These are phyloP conservation scores for Pythium oligandrum DNA, from an alignment of 352 stramenopile species.

Conservation along the genomic window DNA sequence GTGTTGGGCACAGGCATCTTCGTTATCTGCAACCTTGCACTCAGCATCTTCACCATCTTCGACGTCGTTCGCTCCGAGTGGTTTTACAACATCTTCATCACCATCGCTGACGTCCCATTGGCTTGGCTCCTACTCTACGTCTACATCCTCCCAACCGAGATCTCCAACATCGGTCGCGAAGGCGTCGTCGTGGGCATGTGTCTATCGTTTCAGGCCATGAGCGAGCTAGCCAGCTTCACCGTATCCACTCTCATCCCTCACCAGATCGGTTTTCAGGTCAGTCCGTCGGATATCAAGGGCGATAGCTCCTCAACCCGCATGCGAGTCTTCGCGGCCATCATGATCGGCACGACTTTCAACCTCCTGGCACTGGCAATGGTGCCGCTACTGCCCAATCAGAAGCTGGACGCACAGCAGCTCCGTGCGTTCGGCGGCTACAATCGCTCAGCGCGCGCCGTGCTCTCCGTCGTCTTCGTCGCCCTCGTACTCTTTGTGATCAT, in stretches of 20 bases:
- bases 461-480: conserved; percentile 24
- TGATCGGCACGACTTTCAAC: conserved; percentile 17
- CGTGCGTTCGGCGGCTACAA: conserved; percentile 21
- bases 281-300: not conserved
- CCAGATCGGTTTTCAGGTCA: conserved; percentile 9
- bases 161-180: conserved; percentile 43
- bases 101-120: conserved; percentile 29
- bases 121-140: conserved; percentile 36
- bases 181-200: conserved; percentile 48
- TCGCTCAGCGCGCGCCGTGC: conserved; percentile 20
- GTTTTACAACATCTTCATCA: conserved; percentile 33
- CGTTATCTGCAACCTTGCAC: conserved; percentile 16
- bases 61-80: conserved; percentile 29
- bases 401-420: conserved; percentile 19
- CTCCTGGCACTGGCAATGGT: conserved; percentile 10
- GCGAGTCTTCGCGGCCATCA: conserved; percentile 6
- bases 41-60: conserved; percentile 32
- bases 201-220: conserved; percentile 40
- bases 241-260: not conserved
- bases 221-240: conserved; percentile 16
- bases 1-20: conserved; percentile 24
- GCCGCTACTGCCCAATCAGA: conserved; percentile 16
- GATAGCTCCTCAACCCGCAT: conserved; percentile 2
- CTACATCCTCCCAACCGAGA: conserved; percentile 42
- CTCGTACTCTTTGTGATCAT: conserved; percentile 29